These are phyloP conservation scores for Vinca minor DNA, from an alignment of 257 asterid genomes.

Conservation along the genomic window DNA sequence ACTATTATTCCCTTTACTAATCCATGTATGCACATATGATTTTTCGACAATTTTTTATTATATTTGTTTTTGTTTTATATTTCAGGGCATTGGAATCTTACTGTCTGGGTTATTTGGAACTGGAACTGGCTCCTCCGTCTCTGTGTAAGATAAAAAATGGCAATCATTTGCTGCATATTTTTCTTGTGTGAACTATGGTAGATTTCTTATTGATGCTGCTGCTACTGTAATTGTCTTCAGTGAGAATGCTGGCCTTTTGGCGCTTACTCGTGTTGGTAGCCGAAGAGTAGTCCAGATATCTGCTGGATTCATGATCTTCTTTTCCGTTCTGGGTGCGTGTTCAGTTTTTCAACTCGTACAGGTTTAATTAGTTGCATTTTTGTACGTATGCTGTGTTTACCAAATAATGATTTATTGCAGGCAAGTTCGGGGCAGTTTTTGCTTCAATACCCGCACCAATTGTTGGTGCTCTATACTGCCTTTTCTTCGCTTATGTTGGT, in stretches of 20 bases:
- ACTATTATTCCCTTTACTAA: too few species aligned
- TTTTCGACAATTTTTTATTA: neutral
- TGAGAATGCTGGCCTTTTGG: constrained; percentile 89
- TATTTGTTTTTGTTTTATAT: neutral
- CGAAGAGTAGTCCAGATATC: constrained; percentile 93
- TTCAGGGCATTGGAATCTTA: constrained; percentile 79
- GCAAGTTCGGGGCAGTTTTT: constrained; percentile 92
- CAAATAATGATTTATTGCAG: constrained; percentile 26
- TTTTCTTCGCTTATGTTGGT: constrained; percentile 92
- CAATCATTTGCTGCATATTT: neutral
- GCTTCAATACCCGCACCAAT: constrained; percentile 95
- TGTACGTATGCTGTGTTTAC: neutral
- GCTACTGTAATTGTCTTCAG: constrained; percentile 25
- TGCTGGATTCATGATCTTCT: constrained; percentile 95
- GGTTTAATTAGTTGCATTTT: neutral
- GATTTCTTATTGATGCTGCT: neutral
- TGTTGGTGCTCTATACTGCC: constrained; percentile 78
- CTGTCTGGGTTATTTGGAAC: constrained; percentile 77
- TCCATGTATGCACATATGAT: too few species aligned
- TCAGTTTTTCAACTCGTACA: neutral
- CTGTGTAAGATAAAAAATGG: constrained; percentile 53
- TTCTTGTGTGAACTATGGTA: neutral
- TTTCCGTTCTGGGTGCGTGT: constrained; percentile 69
- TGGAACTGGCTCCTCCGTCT: constrained; percentile 78
- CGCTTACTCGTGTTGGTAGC: constrained; percentile 87